Percentiles rank a stretch among this genome's conserved stretches.
Conservation (phyloP, 192 early-diverging fungal species). For the Chytriomyces sp. region DNA sequence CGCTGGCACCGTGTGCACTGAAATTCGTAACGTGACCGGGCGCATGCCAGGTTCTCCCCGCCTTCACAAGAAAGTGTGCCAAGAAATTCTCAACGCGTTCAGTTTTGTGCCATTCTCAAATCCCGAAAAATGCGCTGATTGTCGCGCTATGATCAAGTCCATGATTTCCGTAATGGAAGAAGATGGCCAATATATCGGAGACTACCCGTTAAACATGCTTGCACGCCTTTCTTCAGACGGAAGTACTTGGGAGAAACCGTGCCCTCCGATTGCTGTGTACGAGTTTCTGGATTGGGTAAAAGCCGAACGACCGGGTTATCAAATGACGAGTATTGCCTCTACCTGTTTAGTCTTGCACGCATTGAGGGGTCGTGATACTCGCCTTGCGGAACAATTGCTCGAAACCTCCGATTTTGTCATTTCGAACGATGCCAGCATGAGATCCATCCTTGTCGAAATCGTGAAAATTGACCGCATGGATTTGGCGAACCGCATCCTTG, state of each 20-base stretch:
- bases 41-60: too few relatives aligned
- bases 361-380: background rate
- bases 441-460: background rate
- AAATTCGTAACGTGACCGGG: too few relatives aligned
- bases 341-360: background rate
- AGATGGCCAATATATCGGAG: constrained; percentile 7
- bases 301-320: background rate
- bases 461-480: background rate
- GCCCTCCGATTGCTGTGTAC: background rate
- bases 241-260: background rate
- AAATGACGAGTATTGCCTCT: background rate
- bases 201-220: background rate
- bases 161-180: constrained; percentile 13
- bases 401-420: constrained; percentile 1
- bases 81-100: background rate
- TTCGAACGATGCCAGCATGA: too few relatives aligned
- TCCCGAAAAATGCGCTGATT: background rate
- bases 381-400: constrained; percentile 9
- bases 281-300: constrained; percentile 12
- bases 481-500: background rate
- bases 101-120: background rate
- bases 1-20: too few relatives aligned
- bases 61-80: background rate
- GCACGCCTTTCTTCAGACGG: constrained; percentile 7
- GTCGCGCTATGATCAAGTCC: background rate